Evolutionary conservation across 140 eudicot genomes (phyloP), one percentile per base, ranked within the genome.

Genomic region (Cichorium intybus): DNA sequence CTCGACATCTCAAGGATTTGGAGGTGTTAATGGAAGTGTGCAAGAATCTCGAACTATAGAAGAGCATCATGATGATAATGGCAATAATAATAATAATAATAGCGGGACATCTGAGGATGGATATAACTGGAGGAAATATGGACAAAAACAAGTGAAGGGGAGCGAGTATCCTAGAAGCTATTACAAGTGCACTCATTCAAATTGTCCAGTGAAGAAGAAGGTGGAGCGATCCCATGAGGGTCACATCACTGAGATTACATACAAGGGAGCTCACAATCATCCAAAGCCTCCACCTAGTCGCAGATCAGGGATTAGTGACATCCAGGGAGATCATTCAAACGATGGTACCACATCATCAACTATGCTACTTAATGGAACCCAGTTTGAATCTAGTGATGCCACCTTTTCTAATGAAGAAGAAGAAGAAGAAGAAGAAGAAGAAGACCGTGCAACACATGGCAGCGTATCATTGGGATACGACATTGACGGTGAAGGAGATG

Each of bases 91-190:
- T 17, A 62, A 74, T n/a, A n/a, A n/a, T n/a, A n/a, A n/a, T n/a
- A n/a, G n/a, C n/a, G n/a, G n/a, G n/a, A n/a, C n/a, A n/a, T n/a
- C n/a, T 57, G 92, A 84, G 47, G 95, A 87, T 49, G 95, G 92
- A 47, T 87, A 76, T 77, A 84, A 81, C 49, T 87, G 92, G 95
- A 64, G 91, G 62, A 87, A 87, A 53, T 87, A 84, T 35, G 95
- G 95, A 55, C 92, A 87, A 79, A 87, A 87, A 62, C 95, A 84
- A 77, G 95, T 84, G 21, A 87, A 84, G 79, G 92, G 95, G 20
- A 87, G 91, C 21, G 95, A 84, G 66, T 81, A 78, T 79, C 91
- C 95, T 12, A 73, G 95, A 60, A 84, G 95, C 63, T 87, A 84
- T 75, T 87, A 84, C 72, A 87, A 87, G 70, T 87, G 95, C 79